Base-by-base conservation (phyloP, 495 filamentous ascomycete genomes). In the Aspergillus sclerotiicarbonarius region DNA sequence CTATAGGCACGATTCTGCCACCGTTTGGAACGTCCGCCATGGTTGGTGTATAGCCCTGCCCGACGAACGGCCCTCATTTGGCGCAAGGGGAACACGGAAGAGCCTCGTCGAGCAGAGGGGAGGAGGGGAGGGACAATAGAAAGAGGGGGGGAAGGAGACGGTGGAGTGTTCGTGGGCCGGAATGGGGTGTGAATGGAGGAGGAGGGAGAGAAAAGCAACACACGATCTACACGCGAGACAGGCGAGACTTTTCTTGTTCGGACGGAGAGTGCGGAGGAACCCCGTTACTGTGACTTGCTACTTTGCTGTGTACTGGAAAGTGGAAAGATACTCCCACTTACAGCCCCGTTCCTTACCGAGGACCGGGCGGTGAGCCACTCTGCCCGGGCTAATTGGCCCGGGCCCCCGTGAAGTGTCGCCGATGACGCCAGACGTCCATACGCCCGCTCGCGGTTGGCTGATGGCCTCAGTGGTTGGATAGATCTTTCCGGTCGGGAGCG, bases 1-100 rank as follows among this genome's bases (percentile, higher is more conserved):
- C 66, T 71, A 79, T 73, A 60, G 76, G 76, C 67, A 79, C 75
- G 57, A 79, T 78, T 72, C 76, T 78, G 72, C 67, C 73, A 71
- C 71, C 72, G 65, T 76, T 72, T 50, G 63, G 66, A 61, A 70
- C 56, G 51, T 71, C 64, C 58, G 76, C 68, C 76, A 79, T 79
- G 57, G 54, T 78, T 69, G 62, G 56, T 53, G 37, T 50, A 51
- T 29, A 70, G 67, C 62, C 65, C 69, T 68, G 62, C 67, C 60
- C 67, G 62, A 70, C 62, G 63, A 70, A 60, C 57, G 60, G 58
- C 61, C 70, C 64, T 70, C 76, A 79, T 79, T 73, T 69, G 74
- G 47, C 56, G 56, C 54, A 46, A 57, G 53, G 49, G 35, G 53
- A 46, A 32, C 25, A 25, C 25, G 5, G 56, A 25, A 62, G 41